Evolutionary conservation across 176 grass and related monocot genomes (phyloP).

Genomic region (Zoysia japonica): DNA sequence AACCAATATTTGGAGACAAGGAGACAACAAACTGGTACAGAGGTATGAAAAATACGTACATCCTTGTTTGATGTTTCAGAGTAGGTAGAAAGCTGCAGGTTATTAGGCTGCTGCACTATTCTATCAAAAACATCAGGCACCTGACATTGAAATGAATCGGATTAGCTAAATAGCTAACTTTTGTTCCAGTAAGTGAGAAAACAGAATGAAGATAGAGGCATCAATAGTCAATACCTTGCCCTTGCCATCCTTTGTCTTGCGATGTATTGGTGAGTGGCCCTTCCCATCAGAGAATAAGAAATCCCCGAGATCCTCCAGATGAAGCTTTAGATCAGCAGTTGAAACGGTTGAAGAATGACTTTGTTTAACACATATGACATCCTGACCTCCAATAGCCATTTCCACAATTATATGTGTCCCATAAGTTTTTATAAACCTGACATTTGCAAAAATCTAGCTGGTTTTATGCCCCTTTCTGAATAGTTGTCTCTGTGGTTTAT

Average conservation of each 20-base stretch:
- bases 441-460: constrained; percentile 7
- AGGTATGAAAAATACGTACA: constrained; percentile 49
- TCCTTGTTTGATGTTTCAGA: constrained; percentile 91
- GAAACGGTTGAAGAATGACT: constrained; percentile 74
- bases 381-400: constrained; percentile 86
- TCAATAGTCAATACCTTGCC: constrained; percentile 46
- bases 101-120: constrained; percentile 78
- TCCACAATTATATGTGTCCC: constrained; percentile 98
- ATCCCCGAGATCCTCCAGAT: constrained; percentile 87
- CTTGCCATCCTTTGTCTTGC: constrained; percentile 76
- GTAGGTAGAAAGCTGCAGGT: constrained; percentile 67
- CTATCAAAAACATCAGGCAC: constrained; percentile 79
- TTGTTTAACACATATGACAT: constrained; percentile 91
- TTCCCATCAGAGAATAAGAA: constrained; percentile 83
- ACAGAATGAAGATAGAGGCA: background rate
- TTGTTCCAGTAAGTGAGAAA: background rate
- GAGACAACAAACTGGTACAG: constrained; percentile 33
- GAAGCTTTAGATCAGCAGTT: constrained; percentile 77
- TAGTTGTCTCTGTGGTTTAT: too few relatives aligned
- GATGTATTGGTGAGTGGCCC: constrained; percentile 68
- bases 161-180: constrained; percentile 19
- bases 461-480: background rate
- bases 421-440: constrained; percentile 86
- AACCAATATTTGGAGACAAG: background rate
- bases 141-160: constrained; percentile 53